A percentile compares a stretch with the other conserved stretches of the same genome.
Evolutionary conservation across 2,329 filamentous ascomycete species (phyloP).

Genomic region (Colletotrichum liaoningense): DNA sequence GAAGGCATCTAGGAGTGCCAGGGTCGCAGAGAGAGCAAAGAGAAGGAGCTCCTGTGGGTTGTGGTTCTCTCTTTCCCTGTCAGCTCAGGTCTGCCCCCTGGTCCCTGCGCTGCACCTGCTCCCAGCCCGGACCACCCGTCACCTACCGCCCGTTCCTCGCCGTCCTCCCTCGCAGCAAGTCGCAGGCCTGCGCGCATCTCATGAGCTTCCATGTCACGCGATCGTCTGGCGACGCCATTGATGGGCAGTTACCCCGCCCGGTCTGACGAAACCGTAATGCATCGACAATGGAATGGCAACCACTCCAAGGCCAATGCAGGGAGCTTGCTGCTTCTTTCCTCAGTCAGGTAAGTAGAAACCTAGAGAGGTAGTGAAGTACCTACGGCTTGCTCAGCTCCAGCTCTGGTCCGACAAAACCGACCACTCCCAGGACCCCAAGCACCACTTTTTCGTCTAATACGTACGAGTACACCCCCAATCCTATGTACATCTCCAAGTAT

Average conservation of each 20-base stretch:
- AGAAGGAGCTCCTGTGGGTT: neutral
- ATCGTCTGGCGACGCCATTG: slow-evolving; percentile 33
- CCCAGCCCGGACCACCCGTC: slow-evolving; percentile 10
- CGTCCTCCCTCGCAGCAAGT: neutral
- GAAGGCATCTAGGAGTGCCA: neutral
- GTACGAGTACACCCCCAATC: neutral
- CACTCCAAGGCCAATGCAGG: neutral
- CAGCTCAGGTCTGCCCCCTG: neutral
- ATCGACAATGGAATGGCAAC: slow-evolving; percentile 12
- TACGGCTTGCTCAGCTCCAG: neutral
- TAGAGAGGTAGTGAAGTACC: too few species aligned
- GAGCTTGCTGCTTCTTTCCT: neutral
- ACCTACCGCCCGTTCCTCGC: slow-evolving; percentile 22
- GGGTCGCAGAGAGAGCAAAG: neutral
- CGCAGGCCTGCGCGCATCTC: neutral
- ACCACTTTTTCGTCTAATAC: neutral
- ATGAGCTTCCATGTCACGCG: slow-evolving; percentile 32
- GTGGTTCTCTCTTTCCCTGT: neutral
- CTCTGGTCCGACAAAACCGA: neutral
- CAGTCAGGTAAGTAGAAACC: neutral
- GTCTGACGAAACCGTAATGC: slow-evolving; percentile 38
- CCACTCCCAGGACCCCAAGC: neutral
- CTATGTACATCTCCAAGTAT: slow-evolving; percentile 5
- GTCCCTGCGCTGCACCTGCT: neutral
- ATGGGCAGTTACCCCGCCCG: slow-evolving; percentile 36